These are phyloP conservation scores for Crithidia brevicula DNA, from an alignment of 208 protist species.

Conservation along the genomic window DNA sequence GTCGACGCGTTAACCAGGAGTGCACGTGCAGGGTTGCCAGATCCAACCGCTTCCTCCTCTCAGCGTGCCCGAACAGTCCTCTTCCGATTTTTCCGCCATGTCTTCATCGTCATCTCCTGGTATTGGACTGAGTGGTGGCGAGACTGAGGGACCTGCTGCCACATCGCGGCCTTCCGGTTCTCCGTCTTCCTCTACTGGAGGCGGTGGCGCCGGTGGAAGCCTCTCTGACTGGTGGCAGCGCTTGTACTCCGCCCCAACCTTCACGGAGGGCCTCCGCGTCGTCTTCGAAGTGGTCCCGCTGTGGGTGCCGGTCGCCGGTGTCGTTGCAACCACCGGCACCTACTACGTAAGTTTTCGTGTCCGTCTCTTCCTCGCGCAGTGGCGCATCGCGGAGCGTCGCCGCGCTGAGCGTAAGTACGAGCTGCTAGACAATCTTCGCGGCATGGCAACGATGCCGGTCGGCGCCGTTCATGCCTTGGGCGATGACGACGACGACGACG, in stretches of 20 bases:
- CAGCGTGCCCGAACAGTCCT: too few species aligned
- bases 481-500: conserved; percentile 56
- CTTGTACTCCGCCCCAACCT: conserved; percentile 69
- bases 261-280: conserved; percentile 48
- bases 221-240: conserved; percentile 38
- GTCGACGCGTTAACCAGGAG: too few species aligned
- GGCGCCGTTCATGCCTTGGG: conserved; percentile 50
- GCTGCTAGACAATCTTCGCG: conserved; percentile 65
- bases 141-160: neutral
- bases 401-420: conserved; percentile 78
- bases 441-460: conserved; percentile 35
- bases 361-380: conserved; percentile 73
- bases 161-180: neutral
- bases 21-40: too few species aligned
- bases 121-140: neutral
- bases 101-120: conserved; percentile 14
- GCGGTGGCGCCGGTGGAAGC: conserved; percentile 8
- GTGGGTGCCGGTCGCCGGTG: conserved; percentile 69
- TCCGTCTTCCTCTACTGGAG: conserved; percentile 10
- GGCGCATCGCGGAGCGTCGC: conserved; percentile 71
- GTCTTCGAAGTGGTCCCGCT: conserved; percentile 62
- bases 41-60: too few species aligned
- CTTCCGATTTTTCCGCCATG: neutral
- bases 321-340: conserved; percentile 39
- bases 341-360: conserved; percentile 76